Conservation (phyloP, 2,329 filamentous ascomycete genomes). For the Aspergillus vadensis region DNA sequence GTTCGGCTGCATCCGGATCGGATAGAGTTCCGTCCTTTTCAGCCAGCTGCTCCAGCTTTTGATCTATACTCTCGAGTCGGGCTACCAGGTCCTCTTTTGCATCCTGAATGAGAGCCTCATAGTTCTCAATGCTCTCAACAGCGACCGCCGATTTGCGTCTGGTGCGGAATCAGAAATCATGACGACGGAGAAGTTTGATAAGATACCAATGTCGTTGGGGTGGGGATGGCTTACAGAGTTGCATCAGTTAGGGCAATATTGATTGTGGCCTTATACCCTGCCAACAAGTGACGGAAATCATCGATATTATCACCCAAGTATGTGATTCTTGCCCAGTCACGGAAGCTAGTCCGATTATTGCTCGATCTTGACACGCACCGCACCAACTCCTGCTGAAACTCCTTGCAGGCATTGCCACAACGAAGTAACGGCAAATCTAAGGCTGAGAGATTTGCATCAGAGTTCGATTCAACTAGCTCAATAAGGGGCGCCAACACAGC, state of each 20-base stretch:
- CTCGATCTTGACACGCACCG: slow-evolving; percentile 40
- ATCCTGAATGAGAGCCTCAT: slow-evolving; percentile 29
- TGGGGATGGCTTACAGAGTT: slow-evolving; percentile 40
- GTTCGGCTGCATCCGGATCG: slow-evolving; percentile 24
- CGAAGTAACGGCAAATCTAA: slow-evolving; percentile 44
- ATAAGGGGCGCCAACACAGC: slow-evolving; percentile 39
- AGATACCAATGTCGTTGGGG: background rate
- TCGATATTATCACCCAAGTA: slow-evolving; percentile 51
- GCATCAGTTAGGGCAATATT: slow-evolving; percentile 45
- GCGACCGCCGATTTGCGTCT: slow-evolving; percentile 39
- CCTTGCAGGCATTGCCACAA: slow-evolving; percentile 47
- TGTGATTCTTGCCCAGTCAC: slow-evolving; percentile 49
- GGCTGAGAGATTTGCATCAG: slow-evolving; percentile 30
- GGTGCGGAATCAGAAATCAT: slow-evolving; percentile 15
- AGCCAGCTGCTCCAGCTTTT: slow-evolving; percentile 27
- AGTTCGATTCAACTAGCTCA: slow-evolving; percentile 31
- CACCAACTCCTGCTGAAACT: slow-evolving; percentile 44
- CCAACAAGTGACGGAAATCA: slow-evolving; percentile 43
- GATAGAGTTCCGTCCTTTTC: slow-evolving; percentile 14
- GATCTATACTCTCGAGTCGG: slow-evolving; percentile 32
- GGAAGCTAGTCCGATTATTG: slow-evolving; percentile 43
- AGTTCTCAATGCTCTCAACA: slow-evolving; percentile 28
- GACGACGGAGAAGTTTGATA: background rate
- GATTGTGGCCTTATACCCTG: slow-evolving; percentile 48
- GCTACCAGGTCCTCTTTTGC: slow-evolving; percentile 30